Evolutionary conservation across 2,329 filamentous ascomycete genomes (phyloP).

Genomic region (Delphinella strobiligena): DNA sequence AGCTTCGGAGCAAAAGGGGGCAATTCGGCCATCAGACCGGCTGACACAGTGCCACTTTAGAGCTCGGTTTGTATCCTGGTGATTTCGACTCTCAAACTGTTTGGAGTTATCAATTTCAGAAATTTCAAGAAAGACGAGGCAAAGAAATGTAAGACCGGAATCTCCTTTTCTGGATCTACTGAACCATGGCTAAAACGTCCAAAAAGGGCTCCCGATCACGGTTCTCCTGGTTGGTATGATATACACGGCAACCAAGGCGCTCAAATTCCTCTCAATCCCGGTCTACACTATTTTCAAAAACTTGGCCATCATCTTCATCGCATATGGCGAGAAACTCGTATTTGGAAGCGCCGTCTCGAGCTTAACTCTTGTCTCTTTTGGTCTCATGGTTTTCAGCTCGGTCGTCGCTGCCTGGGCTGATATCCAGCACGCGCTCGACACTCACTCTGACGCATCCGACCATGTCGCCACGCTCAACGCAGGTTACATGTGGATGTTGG

Average conservation of each 20-base stretch:
- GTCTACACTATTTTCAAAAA: slow-evolving; percentile 99
- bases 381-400: slow-evolving; percentile 90
- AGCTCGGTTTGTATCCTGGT: slow-evolving; percentile 78
- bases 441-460: slow-evolving; percentile 37
- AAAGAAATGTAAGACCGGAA: slow-evolving; percentile 76
- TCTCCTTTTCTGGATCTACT: too few relatives aligned
- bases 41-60: slow-evolving; percentile 33
- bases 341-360: slow-evolving; percentile 87
- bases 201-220: slow-evolving; percentile 84
- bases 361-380: slow-evolving; percentile 84
- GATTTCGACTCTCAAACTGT: slow-evolving; percentile 70
- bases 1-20: not conserved
- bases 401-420: slow-evolving; percentile 95
- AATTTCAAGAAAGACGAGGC: slow-evolving; percentile 83
- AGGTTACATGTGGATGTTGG: slow-evolving; percentile 93
- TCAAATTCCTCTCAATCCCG: slow-evolving; percentile 92
- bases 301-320: slow-evolving; percentile 95
- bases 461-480: slow-evolving; percentile 84
- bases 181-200: slow-evolving; percentile 2
- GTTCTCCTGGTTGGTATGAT: slow-evolving; percentile 97
- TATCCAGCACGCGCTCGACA: slow-evolving; percentile 64
- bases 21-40: not conserved
- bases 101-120: slow-evolving; percentile 68
- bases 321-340: slow-evolving; percentile 96
- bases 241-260: slow-evolving; percentile 90